phyloP scores from a whole-genome alignment of 73 alveolate species.

The Paramecium pentaurelia region DNA sequence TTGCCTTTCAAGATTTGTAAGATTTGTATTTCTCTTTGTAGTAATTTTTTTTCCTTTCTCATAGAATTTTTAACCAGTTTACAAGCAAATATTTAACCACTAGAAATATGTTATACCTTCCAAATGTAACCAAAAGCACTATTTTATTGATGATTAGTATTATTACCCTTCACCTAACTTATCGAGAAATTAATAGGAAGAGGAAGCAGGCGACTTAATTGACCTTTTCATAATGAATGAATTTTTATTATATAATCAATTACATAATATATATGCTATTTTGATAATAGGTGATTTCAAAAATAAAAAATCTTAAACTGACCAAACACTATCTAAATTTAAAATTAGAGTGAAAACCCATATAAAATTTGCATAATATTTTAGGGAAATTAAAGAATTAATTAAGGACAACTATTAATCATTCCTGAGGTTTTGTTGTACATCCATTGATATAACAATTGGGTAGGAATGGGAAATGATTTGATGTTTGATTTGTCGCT shows the following conservation, averaged over 20 bases:
- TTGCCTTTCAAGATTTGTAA: not conserved
- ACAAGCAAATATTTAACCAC: constrained; percentile 15
- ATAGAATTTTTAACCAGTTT: constrained; percentile 19
- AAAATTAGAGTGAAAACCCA: not conserved
- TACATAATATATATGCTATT: not conserved
- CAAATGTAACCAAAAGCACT: constrained; percentile 34
- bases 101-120: not conserved
- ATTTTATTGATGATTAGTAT: not conserved
- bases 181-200: constrained; percentile 19
- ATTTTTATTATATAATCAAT: not conserved
- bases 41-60: not conserved
- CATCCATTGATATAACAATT: not conserved
- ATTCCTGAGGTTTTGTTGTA: constrained; percentile 24
- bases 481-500: constrained; percentile 15
- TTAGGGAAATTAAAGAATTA: not conserved
- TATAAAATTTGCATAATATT: not conserved
- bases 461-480: constrained; percentile 25
- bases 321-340: not conserved
- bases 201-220: constrained; percentile 26
- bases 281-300: not conserved
- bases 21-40: not conserved
- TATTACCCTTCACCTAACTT: constrained; percentile 35
- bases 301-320: not conserved
- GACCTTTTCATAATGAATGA: not conserved
- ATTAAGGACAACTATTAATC: not conserved